These are phyloP conservation scores for Petunia axillaris DNA, from an alignment of 257 asterid genomes.

Conservation along the genomic window DNA sequence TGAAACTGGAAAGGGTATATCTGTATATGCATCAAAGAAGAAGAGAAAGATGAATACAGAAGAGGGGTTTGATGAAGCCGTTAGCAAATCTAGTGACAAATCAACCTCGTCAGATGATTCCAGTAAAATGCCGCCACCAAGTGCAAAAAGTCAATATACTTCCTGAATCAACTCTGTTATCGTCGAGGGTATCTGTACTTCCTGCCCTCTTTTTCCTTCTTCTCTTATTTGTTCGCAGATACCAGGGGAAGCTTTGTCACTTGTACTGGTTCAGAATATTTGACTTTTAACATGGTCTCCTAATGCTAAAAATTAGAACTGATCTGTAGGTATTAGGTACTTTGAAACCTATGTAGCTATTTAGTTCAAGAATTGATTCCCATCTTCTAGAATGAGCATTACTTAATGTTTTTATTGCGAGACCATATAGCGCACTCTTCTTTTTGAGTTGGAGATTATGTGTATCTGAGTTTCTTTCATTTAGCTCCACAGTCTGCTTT, in stretches of 20 bases:
- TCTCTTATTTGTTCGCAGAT: neutral
- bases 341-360: constrained; percentile 5
- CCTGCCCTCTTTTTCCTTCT: neutral
- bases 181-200: neutral
- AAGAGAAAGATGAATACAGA: constrained; percentile 65
- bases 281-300: neutral
- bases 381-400: too few species aligned
- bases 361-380: neutral
- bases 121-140: constrained; percentile 34
- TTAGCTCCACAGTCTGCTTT: too few species aligned
- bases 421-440: too few species aligned
- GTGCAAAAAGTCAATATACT: constrained; percentile 29
- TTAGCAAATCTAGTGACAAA: constrained; percentile 31
- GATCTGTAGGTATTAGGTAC: neutral
- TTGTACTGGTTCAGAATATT: neutral
- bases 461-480: too few species aligned
- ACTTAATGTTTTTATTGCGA: too few species aligned
- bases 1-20: constrained; percentile 33
- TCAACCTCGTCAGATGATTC: constrained; percentile 33
- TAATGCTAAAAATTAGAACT: neutral
- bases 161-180: constrained; percentile 9
- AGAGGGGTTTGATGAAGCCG: constrained; percentile 45
- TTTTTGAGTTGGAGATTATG: too few species aligned
- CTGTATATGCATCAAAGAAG: constrained; percentile 66
- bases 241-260: constrained; percentile 8